Percentiles rank a stretch among this genome's conserved stretches.
phyloP scores from a whole-genome alignment of 352 stramenopile species.

The Peronospora destructor region DNA sequence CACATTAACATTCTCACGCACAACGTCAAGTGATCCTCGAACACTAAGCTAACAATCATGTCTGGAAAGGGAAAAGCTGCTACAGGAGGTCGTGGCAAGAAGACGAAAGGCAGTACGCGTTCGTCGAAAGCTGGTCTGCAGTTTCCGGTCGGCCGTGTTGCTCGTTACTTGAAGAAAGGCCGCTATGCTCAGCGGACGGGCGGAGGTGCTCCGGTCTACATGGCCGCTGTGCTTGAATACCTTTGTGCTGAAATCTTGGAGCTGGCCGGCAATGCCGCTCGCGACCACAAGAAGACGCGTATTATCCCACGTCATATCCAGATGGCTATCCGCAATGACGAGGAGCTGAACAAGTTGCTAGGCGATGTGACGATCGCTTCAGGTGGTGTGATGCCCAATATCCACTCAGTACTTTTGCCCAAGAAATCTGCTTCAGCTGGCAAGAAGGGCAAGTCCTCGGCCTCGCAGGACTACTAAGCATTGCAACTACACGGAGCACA shows the following conservation, averaged over 20 bases:
- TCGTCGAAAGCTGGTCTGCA: conserved; percentile 91
- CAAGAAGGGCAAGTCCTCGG: conserved; percentile 50
- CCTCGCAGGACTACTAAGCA: conserved; percentile 51
- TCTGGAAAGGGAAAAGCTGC: conserved; percentile 74
- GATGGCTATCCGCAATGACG: conserved; percentile 89
- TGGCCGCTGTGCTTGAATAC: conserved; percentile 93
- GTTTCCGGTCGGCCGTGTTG: conserved; percentile 93
- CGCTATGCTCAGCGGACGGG: conserved; percentile 89
- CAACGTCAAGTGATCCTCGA: conserved; percentile 21
- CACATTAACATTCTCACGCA: conserved; percentile 31
- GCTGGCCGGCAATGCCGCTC: conserved; percentile 90
- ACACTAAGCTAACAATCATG: conserved; percentile 35
- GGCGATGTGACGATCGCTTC: conserved; percentile 92
- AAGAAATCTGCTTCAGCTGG: conserved; percentile 67
- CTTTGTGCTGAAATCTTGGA: conserved; percentile 93
- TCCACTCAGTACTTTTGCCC: conserved; percentile 88
- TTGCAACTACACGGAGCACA: conserved; percentile 7
- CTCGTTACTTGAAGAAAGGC: conserved; percentile 89
- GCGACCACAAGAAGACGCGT: conserved; percentile 95
- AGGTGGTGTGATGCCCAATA: conserved; percentile 94
- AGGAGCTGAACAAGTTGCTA: conserved; percentile 94
- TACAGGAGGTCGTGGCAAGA: conserved; percentile 69
- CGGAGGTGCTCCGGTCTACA: conserved; percentile 90
- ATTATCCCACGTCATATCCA: conserved; percentile 96
- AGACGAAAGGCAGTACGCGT: conserved; percentile 49